Percentiles rank a stretch among this genome's conserved stretches.
Conservation (phyloP, 2,329 filamentous ascomycete species). For the Colletotrichum sp. region DNA sequence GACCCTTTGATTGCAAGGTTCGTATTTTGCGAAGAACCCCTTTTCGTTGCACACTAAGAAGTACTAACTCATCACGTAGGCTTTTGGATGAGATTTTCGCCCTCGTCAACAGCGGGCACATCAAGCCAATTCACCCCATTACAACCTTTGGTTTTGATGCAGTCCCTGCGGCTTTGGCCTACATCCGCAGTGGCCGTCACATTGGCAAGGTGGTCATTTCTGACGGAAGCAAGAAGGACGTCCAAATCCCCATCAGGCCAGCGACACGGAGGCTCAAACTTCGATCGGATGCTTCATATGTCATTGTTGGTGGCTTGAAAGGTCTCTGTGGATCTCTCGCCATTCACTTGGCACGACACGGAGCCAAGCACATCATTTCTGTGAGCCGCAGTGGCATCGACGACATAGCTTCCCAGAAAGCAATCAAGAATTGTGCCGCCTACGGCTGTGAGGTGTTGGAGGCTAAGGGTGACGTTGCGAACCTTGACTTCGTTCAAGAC, state of each 20-base stretch:
- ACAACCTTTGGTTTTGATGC: neutral
- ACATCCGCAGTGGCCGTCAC: conserved; percentile 47
- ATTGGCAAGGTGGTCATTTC: conserved; percentile 50
- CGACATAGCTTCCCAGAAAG: conserved; percentile 29
- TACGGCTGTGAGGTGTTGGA: conserved; percentile 22
- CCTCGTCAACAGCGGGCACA: neutral
- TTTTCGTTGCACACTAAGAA: neutral
- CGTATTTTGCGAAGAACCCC: neutral
- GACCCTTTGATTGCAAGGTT: neutral
- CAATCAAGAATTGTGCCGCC: conserved; percentile 20
- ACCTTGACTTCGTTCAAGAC: conserved; percentile 5
- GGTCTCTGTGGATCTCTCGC: conserved; percentile 40
- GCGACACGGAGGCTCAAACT: conserved; percentile 14
- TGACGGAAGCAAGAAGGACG: neutral
- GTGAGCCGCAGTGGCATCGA: conserved; percentile 32
- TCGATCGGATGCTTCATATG: conserved; percentile 30
- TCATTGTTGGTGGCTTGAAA: conserved; percentile 42
- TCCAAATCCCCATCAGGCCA: neutral
- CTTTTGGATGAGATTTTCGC: neutral
- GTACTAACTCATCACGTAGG: neutral
- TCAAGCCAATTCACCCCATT: neutral
- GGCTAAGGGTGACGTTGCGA: conserved; percentile 22
- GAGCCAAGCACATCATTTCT: conserved; percentile 35
- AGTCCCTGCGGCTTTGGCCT: conserved; percentile 39
- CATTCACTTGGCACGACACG: conserved; percentile 33